Conservation (phyloP, 495 filamentous ascomycete genomes). For the Lichina pygmaea region DNA sequence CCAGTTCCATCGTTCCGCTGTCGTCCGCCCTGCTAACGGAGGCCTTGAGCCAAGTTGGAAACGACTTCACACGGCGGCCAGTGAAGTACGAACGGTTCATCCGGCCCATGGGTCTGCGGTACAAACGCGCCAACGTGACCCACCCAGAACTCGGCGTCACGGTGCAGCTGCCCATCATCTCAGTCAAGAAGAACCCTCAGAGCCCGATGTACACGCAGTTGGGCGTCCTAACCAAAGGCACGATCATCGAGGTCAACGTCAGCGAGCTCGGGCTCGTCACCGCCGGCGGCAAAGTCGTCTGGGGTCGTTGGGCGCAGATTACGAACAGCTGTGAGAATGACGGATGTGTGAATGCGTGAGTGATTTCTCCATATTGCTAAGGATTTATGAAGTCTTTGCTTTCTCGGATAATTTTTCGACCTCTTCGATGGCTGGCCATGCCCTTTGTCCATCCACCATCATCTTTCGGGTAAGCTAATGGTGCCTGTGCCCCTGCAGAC, state of each 20-base stretch:
- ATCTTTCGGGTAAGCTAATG: neutral
- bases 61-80: conserved; percentile 71
- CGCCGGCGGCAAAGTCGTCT: conserved; percentile 75
- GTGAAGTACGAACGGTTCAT: conserved; percentile 91
- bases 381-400: neutral
- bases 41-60: conserved; percentile 28
- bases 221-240: conserved; percentile 82
- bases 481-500: too few relatives aligned
- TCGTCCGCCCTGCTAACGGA: conserved; percentile 6
- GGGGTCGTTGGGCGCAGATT: conserved; percentile 65
- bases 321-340: conserved; percentile 22
- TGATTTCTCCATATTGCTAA: neutral
- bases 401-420: neutral
- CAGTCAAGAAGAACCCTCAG: conserved; percentile 96
- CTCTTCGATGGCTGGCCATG: neutral
- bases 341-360: conserved; percentile 4
- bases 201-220: conserved; percentile 86
- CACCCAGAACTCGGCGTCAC: conserved; percentile 69
- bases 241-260: conserved; percentile 89
- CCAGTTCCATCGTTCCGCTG: neutral
- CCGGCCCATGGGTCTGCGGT: conserved; percentile 54
- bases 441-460: neutral
- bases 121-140: conserved; percentile 89
- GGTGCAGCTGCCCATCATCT: conserved; percentile 77
- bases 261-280: conserved; percentile 83